Conservation (phyloP, 345 rosid genomes). For the Eucalyptus coolabah region DNA sequence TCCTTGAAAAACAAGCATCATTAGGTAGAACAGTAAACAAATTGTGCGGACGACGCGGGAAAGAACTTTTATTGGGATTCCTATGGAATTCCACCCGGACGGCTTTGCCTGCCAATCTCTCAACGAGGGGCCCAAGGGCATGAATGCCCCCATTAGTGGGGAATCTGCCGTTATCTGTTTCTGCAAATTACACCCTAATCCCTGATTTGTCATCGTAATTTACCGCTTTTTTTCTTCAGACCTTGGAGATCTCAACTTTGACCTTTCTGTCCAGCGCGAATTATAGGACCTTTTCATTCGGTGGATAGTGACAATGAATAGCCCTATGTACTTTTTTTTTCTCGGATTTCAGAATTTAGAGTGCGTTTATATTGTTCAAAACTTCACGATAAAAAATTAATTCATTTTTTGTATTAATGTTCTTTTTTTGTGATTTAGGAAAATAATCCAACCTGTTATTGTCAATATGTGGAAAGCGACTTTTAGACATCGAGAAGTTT, state of each 20-base stretch:
- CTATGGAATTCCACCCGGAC: neutral
- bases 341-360: neutral
- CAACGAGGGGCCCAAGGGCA: neutral
- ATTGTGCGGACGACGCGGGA: no score
- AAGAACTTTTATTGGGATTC: neutral
- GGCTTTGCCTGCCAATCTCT: neutral
- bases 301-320: neutral
- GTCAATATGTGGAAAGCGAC: neutral
- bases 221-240: neutral
- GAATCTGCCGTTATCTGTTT: neutral
- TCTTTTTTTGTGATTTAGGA: neutral
- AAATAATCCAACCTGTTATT: accelerated
- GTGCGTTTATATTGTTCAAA: no score
- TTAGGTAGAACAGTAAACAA: neutral
- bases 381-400: no score
- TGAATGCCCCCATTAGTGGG: neutral
- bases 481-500: neutral
- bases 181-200: neutral
- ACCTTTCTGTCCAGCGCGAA: neutral
- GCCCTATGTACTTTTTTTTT: neutral
- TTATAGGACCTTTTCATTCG: neutral
- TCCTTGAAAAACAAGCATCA: neutral
- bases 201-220: neutral
- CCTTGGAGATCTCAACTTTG: neutral
- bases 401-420: no score